Conservation (phyloP, 768 basidiomycete genomes). For the Panaeolus papilionaceus region DNA sequence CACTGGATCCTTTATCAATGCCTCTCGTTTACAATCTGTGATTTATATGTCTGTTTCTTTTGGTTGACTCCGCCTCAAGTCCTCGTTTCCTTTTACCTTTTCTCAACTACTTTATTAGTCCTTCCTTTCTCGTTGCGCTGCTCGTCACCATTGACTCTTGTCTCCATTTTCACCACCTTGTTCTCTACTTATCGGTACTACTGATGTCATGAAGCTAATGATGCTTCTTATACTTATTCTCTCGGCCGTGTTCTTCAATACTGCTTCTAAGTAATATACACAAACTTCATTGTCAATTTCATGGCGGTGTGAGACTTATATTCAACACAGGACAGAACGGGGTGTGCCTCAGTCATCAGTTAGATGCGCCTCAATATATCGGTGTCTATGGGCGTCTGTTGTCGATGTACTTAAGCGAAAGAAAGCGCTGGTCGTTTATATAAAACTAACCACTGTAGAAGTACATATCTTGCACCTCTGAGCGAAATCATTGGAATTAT, state of each 20-base stretch:
- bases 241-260: neutral
- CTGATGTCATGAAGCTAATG: neutral
- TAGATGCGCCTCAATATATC: no score
- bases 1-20: slow-evolving; percentile 11
- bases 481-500: no score
- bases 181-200: slow-evolving; percentile 6
- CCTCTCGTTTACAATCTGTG: slow-evolving; percentile 7
- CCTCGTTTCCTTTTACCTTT: neutral
- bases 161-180: neutral
- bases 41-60: slow-evolving; percentile 2
- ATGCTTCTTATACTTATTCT: slow-evolving; percentile 11
- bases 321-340: neutral
- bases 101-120: neutral
- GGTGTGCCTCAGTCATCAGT: no score
- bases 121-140: slow-evolving; percentile 5
- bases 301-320: neutral
- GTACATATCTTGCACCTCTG: no score
- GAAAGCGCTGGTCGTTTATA: no score
- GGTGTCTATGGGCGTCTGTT: no score
- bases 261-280: slow-evolving; percentile 6
- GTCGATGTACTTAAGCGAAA: no score
- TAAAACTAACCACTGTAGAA: no score
- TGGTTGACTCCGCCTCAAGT: slow-evolving; percentile 1
- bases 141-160: slow-evolving; percentile 1
- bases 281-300: slow-evolving; percentile 8